Base-by-base conservation (phyloP, 805 yeast species). In the Tetrapisispora arboricola region DNA sequence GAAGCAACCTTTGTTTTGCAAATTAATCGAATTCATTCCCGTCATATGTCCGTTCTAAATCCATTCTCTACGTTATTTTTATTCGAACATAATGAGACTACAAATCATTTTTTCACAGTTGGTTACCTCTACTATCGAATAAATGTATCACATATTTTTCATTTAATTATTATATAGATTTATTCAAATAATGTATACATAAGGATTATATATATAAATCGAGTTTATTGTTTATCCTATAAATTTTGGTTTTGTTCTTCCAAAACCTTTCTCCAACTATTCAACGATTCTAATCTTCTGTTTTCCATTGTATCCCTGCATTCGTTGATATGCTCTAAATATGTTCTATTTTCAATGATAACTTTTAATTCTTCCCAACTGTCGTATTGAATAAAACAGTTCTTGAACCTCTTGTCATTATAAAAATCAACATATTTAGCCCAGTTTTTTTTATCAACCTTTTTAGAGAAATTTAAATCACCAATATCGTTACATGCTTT, bases 231-330 rank as follows among this genome's bases (percentile, higher is more conserved):
- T n/a, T n/a, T n/a, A n/a, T n/a, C n/a, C n/a, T n/a, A n/a, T n/a
- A n/a, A n/a, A n/a, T n/a, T n/a, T n/a, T n/a, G n/a, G 12, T 11
- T 25, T 7, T 11, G 13, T 25, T 25, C 13, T 25, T 28, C 31
- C n/a, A 36, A 20, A 6, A 36, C 6, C 6, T 24, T 19, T 38
- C 24, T 38, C 41, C 41, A 38, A 16, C 5, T 6, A 3, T 31
- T 19, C 18, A 38, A 25, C n/a, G 30, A 24, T n/a, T 18, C 35
- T 19, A 21, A 18, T 19, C 36, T 38, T 15, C 12, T 19, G 9
- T 38, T 26, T 25, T 38, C 41, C 41, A 44, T 44, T 27, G 25
- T 33, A 28, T 44, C 28, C 27, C 45, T 41, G 24, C 47, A 44
- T 10, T 25, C 11, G 24, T 44, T 42, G 15, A 42, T 33, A 21